Evolutionary conservation across 169 alveolate genomes (phyloP).

Genomic region (Babesia divergens): DNA sequence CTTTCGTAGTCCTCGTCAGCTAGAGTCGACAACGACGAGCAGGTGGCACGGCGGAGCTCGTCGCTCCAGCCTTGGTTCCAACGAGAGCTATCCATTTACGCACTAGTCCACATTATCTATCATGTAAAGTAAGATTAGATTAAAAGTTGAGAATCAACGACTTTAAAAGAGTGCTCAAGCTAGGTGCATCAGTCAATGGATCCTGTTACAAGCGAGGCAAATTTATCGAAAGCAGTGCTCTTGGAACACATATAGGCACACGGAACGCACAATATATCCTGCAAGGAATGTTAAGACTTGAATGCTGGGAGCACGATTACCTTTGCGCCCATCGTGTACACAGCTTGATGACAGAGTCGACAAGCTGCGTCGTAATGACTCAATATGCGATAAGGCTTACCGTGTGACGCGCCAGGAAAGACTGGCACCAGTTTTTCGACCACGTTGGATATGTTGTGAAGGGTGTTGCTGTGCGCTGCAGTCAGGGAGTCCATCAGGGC

Average conservation of each 20-base stretch:
- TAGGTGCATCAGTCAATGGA: not conserved
- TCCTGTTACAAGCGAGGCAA: constrained; percentile 14
- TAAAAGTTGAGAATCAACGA: not conserved
- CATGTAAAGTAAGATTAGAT: not conserved
- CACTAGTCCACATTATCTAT: not conserved
- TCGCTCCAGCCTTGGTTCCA: constrained; percentile 44
- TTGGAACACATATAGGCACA: constrained; percentile 12
- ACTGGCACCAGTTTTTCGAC: constrained; percentile 35
- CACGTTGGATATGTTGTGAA: constrained; percentile 42
- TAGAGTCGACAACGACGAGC: constrained; percentile 14
- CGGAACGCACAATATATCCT: constrained; percentile 1
- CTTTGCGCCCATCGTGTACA: constrained; percentile 41
- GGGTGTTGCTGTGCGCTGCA: constrained; percentile 23
- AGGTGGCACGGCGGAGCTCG: constrained; percentile 29
- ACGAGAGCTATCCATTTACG: constrained; percentile 4
- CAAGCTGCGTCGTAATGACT: constrained; percentile 20
- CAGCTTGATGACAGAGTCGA: constrained; percentile 30
- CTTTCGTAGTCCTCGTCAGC: constrained; percentile 21
- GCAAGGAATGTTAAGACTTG: not conserved
- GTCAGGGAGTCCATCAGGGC: constrained; percentile 3
- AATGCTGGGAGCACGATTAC: not conserved
- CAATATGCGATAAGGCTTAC: not conserved
- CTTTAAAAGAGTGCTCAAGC: not conserved
- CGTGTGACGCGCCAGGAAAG: not conserved
- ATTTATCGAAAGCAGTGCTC: not conserved